Percentiles rank a stretch among this genome's conserved stretches.
Evolutionary conservation across 805 yeast genomes (phyloP).

Genomic region (Metschnikowia lachancei): DNA sequence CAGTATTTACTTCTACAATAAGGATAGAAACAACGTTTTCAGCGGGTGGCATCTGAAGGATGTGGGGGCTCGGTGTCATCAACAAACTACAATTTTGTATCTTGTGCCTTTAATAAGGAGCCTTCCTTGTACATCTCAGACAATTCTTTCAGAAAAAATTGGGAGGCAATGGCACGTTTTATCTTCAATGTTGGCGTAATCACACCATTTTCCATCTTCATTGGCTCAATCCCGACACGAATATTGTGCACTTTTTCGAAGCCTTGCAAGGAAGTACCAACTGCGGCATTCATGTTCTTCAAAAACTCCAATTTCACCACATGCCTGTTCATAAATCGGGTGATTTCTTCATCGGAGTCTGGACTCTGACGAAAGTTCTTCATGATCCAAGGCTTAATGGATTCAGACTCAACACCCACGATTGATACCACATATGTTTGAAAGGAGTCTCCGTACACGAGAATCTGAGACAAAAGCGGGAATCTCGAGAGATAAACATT

Average conservation of each 20-base stretch:
- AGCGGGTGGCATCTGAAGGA: background rate
- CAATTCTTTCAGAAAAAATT: slow-evolving; percentile 21
- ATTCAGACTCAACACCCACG: slow-evolving; percentile 54
- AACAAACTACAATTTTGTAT: slow-evolving; percentile 21
- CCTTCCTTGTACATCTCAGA: slow-evolving; percentile 25
- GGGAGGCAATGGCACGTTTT: slow-evolving; percentile 38
- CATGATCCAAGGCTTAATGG: slow-evolving; percentile 15
- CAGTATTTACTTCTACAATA: no score
- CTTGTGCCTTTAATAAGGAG: slow-evolving; percentile 27
- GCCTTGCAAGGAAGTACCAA: slow-evolving; percentile 46
- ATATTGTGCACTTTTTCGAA: slow-evolving; percentile 63
- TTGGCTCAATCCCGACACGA: slow-evolving; percentile 53
- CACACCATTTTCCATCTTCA: slow-evolving; percentile 57
- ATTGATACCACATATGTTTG: slow-evolving; percentile 58
- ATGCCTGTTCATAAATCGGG: slow-evolving; percentile 26
- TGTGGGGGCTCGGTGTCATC: background rate
- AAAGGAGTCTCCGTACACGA: slow-evolving; percentile 62
- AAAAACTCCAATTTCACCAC: slow-evolving; percentile 35
- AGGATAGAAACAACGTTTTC: no score
- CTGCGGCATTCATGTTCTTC: slow-evolving; percentile 35
- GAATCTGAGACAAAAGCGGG: slow-evolving; percentile 51
- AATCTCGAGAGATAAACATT: slow-evolving; percentile 37
- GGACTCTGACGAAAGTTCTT: slow-evolving; percentile 2
- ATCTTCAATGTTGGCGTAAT: slow-evolving; percentile 65
- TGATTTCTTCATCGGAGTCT: slow-evolving; percentile 22